A percentile compares a stretch with the other conserved stretches of the same genome.
These are phyloP conservation scores for Penicillium subrubescens DNA, from an alignment of 495 filamentous ascomycete genomes.

Conservation along the genomic window DNA sequence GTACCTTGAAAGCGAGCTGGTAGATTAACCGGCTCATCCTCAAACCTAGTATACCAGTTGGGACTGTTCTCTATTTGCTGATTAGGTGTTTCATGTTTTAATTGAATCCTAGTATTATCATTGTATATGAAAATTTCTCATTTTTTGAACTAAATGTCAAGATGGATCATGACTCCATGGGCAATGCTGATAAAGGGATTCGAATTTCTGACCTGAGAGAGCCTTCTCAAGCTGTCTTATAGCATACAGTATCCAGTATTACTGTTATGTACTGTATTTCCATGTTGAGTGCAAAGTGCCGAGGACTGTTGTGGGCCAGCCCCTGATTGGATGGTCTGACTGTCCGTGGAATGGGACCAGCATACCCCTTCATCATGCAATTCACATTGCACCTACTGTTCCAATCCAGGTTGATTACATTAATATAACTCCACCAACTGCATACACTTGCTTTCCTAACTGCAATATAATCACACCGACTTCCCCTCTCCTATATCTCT, in stretches of 20 bases:
- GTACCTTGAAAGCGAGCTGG: no score
- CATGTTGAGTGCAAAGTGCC: not conserved
- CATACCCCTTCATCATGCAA: not conserved
- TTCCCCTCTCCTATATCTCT: not conserved
- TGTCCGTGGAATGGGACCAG: not conserved
- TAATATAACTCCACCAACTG: not conserved
- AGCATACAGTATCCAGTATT: not conserved
- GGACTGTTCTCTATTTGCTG: no score
- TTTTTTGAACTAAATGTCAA: no score
- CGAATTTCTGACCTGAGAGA: no score
- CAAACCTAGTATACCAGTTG: no score
- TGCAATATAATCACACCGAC: not conserved
- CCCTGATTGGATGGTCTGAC: not conserved
- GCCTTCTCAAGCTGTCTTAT: no score
- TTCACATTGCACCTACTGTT: not conserved
- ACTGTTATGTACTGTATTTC: not conserved
- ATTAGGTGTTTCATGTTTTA: no score
- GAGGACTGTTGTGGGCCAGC: not conserved
- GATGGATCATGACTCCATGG: no score
- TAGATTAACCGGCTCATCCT: no score
- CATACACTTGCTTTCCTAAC: not conserved
- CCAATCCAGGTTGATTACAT: not conserved
- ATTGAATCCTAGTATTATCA: no score
- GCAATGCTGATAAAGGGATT: no score
- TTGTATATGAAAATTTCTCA: no score